Conservation (phyloP, 2,329 filamentous ascomycete genomes). For the Cytospora chrysosperma region DNA sequence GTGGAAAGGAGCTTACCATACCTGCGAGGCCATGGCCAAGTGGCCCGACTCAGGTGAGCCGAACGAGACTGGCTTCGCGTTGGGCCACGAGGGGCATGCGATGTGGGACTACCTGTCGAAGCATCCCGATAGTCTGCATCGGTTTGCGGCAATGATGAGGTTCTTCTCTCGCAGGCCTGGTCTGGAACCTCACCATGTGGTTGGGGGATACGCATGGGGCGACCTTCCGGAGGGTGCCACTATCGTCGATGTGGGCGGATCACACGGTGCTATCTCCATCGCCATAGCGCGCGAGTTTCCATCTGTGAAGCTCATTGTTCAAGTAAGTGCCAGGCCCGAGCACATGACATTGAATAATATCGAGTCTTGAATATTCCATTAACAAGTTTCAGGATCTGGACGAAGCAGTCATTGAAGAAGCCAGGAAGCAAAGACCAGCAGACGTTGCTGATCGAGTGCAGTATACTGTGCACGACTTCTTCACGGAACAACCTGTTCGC, state of each 20-base stretch:
- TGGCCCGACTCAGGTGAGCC: slow-evolving; percentile 7
- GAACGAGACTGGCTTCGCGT: slow-evolving; percentile 5
- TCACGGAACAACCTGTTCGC: slow-evolving; percentile 30
- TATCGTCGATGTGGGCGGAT: slow-evolving; percentile 31
- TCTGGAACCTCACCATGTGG: slow-evolving; percentile 18
- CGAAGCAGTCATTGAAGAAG: slow-evolving; percentile 15
- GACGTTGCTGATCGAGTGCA: slow-evolving; percentile 26
- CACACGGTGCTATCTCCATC: slow-evolving; percentile 22
- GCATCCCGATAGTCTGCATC: background rate
- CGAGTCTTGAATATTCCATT: background rate
- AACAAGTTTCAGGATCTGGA: background rate
- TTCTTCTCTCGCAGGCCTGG: slow-evolving; percentile 9
- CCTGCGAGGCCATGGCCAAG: slow-evolving; percentile 5
- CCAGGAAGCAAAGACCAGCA: slow-evolving; percentile 28
- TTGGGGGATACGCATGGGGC: slow-evolving; percentile 29
- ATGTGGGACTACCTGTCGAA: slow-evolving; percentile 2
- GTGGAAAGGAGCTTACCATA: slow-evolving; percentile 1
- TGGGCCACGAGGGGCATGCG: background rate
- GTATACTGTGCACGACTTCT: slow-evolving; percentile 33
- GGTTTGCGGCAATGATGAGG: slow-evolving; percentile 3
- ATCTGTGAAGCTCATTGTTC: slow-evolving; percentile 25
- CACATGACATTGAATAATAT: background rate
- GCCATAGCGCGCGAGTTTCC: slow-evolving; percentile 9
- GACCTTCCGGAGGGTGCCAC: slow-evolving; percentile 27
- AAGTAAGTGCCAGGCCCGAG: slow-evolving; percentile 22